Percentiles rank a stretch among this genome's conserved stretches.
Evolutionary conservation across 1,284 basidiomycete genomes (phyloP).

Genomic region (Tetrapyrgos nigripes): DNA sequence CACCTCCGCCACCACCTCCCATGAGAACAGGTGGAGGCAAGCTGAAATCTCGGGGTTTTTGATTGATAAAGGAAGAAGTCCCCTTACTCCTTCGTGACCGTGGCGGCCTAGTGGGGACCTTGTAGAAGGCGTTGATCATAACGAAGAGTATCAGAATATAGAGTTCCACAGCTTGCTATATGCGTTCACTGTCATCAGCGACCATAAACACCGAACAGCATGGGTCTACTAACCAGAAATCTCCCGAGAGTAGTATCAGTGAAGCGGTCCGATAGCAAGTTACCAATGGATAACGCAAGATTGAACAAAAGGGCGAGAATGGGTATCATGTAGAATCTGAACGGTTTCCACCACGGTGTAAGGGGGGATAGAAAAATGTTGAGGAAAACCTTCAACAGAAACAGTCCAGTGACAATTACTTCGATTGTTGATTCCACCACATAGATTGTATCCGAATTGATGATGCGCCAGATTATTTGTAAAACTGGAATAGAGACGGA

Average conservation of each 20-base stretch:
- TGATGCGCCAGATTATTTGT: conserved; percentile 70
- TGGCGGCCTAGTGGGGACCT: conserved; percentile 27
- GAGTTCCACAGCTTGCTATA: conserved; percentile 71
- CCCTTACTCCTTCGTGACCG: conserved; percentile 15
- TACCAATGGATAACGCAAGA: conserved; percentile 59
- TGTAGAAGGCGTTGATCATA: conserved; percentile 58
- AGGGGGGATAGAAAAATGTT: conserved; percentile 57
- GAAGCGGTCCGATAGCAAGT: conserved; percentile 44
- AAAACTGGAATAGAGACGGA: conserved; percentile 55
- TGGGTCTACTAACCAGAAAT: conserved; percentile 3
- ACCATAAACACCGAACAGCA: background rate
- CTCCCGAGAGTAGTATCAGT: conserved; percentile 16
- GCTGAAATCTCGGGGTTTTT: conserved; percentile 20
- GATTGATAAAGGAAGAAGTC: conserved; percentile 17
- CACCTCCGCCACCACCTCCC: background rate
- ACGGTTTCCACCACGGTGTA: conserved; percentile 47
- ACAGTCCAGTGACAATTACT: conserved; percentile 60
- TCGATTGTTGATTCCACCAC: conserved; percentile 62
- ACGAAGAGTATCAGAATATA: conserved; percentile 66
- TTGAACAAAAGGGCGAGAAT: conserved; percentile 60
- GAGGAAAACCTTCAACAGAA: conserved; percentile 67
- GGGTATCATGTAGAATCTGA: conserved; percentile 57
- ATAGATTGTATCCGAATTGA: conserved; percentile 58
- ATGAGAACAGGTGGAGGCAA: background rate
- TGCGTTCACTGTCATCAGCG: background rate